phyloP scores from a whole-genome alignment of 768 basidiomycete species.

The Fibroporia radiculosa region DNA sequence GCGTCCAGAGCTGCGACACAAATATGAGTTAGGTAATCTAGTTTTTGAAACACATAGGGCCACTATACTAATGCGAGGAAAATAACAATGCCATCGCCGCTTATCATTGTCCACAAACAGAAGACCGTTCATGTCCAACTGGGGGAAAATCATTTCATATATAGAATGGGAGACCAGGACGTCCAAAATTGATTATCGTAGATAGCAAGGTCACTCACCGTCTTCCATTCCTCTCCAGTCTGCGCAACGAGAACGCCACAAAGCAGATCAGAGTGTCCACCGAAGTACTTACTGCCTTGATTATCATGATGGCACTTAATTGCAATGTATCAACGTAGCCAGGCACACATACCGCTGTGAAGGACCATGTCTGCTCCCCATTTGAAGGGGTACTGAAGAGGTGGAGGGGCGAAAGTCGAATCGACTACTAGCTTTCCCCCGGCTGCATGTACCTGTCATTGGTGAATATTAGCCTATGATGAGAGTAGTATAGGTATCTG shows the following conservation, averaged over 20 bases:
- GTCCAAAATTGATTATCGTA: background rate
- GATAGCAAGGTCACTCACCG: conserved; percentile 31
- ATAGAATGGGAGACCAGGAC: background rate
- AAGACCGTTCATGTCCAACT: no score
- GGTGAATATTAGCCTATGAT: no score
- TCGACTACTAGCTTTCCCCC: conserved; percentile 72
- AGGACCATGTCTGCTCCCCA: conserved; percentile 71
- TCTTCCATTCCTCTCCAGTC: conserved; percentile 53
- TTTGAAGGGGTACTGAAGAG: conserved; percentile 81
- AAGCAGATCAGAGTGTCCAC: conserved; percentile 80
- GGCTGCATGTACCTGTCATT: conserved; percentile 60
- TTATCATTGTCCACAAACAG: no score
- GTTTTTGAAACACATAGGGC: no score
- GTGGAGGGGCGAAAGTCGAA: conserved; percentile 85
- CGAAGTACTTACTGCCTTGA: conserved; percentile 76
- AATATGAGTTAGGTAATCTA: no score
- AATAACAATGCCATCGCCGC: no score
- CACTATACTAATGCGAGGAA: no score
- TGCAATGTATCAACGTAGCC: background rate
- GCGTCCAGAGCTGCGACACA: conserved; percentile 1
- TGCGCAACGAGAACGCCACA: conserved; percentile 71
- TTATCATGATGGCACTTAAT: background rate
- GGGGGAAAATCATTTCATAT: no score
- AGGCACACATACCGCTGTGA: conserved; percentile 44
- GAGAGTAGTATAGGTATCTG: no score